A percentile compares a stretch with the other conserved stretches of the same genome.
Evolutionary conservation across 768 basidiomycete species (phyloP).

Genomic region (Boletus pseudopeckii): DNA sequence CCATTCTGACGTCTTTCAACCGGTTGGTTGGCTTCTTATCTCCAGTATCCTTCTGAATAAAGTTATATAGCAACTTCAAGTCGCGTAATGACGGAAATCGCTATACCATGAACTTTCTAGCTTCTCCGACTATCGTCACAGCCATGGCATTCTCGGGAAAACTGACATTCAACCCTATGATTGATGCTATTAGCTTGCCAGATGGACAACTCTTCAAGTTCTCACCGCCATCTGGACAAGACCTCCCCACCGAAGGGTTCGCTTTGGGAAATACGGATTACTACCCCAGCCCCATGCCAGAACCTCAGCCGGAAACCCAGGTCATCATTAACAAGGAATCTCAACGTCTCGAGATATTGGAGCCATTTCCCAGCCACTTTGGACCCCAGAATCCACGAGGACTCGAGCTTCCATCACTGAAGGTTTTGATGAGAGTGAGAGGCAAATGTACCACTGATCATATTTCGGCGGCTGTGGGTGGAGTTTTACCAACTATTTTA

Average conservation of each 20-base stretch:
- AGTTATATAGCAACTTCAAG: constrained; percentile 63
- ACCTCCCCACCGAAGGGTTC: constrained; percentile 83
- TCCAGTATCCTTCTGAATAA: background rate
- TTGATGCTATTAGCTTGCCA: constrained; percentile 64
- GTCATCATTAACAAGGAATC: constrained; percentile 77
- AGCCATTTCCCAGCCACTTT: constrained; percentile 84
- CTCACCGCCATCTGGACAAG: constrained; percentile 75
- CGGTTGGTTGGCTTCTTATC: constrained; percentile 45
- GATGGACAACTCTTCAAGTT: constrained; percentile 84
- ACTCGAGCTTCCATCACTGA: constrained; percentile 77
- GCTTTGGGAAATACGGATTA: constrained; percentile 68
- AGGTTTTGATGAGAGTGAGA: constrained; percentile 83
- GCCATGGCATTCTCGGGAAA: constrained; percentile 96
- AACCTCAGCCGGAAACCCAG: constrained; percentile 70
- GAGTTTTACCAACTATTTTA: background rate
- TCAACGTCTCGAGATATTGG: constrained; percentile 79
- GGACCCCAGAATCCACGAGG: constrained; percentile 44
- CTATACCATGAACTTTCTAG: constrained; percentile 95
- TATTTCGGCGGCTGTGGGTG: constrained; percentile 86
- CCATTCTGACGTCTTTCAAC: constrained; percentile 97
- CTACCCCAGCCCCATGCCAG: constrained; percentile 73
- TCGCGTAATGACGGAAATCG: constrained; percentile 96
- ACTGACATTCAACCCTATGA: constrained; percentile 90
- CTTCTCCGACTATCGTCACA: constrained; percentile 94
- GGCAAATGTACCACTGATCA: constrained; percentile 99